phyloP scores from a whole-genome alignment of 164 flowering plant species.

The Aristolochia californica region DNA sequence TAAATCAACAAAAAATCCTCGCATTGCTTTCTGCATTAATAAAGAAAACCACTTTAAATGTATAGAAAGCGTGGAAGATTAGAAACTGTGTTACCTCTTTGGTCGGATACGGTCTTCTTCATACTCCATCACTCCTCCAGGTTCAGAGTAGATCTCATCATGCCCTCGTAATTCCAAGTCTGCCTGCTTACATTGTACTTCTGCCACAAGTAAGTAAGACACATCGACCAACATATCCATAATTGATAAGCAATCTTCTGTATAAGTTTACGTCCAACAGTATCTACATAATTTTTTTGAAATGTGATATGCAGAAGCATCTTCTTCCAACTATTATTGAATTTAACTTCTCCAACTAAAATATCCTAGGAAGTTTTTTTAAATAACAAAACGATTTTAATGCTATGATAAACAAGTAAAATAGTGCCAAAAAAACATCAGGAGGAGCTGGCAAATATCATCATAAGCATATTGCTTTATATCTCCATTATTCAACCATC shows the following conservation, averaged over 20 bases:
- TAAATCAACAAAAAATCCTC: not conserved
- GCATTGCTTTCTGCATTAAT: not conserved
- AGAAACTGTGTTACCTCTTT: too few relatives aligned
- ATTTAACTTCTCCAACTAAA: too few relatives aligned
- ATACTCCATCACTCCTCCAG: constrained; percentile 90
- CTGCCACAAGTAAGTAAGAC: constrained; percentile 99
- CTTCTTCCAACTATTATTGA: too few relatives aligned
- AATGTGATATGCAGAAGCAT: not conserved
- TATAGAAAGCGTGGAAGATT: not conserved
- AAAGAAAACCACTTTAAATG: not conserved
- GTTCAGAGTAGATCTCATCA: constrained; percentile 69
- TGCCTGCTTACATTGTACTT: constrained; percentile 93
- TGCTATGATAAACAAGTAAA: too few relatives aligned
- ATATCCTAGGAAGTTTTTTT: too few relatives aligned
- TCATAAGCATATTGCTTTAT: too few relatives aligned
- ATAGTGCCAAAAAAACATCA: too few relatives aligned
- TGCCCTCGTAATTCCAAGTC: constrained; percentile 73
- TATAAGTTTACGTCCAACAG: not conserved
- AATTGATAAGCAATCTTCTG: constrained; percentile 12
- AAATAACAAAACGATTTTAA: too few relatives aligned
- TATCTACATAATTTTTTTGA: not conserved
- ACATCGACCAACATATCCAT: constrained; percentile 71
- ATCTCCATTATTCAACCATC: too few relatives aligned
- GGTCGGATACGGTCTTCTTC: constrained; percentile 80
- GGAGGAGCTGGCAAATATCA: too few relatives aligned